Base-by-base conservation (phyloP, 768 basidiomycete genomes). In the Mycena metata region DNA sequence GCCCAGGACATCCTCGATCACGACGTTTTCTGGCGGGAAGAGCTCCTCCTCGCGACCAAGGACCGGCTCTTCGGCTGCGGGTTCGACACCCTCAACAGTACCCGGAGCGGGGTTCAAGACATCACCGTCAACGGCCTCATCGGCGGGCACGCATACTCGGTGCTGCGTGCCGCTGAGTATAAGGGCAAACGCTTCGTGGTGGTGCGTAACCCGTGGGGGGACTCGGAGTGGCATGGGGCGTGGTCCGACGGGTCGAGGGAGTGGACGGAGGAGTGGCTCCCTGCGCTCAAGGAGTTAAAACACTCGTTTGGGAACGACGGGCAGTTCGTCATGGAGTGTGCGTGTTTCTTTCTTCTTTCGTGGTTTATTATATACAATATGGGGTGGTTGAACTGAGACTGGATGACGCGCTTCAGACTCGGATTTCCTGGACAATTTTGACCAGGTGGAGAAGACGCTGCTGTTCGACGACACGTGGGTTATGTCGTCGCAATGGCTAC, bases 1-100 rank as follows among this genome's bases (percentile, higher is more conserved):
- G 66, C 39, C 3, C 60, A 82, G 80, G 84, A 85, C 63, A 86
- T 89, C 50, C 79, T 88, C 39, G 82, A 87, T 59, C 73, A 72
- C 1, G 83, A 88, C 65, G 75, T 79, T 11, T 89, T 88, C 75
- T 89, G 87, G 88, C 78, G 78, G 7, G 83, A 88, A 54, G 88
- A 89, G 69, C 81, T 89, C 21, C 74, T 82, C 12, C 81, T 77
- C 35, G 86, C 84, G 5, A 86, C 85, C 67, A 76, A 83, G 54
- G 87, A 88, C 69, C 82, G 86, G 8, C 79, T 88, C 5, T 88
- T 89, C 67, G 85, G 84, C 2, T 88, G 87, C 69, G 83, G 82
- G 52, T 86, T 87, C 70, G 78, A 83, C 64, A 72, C 67, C 24
- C 74, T 83, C 47, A 75, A 78, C 60, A 73, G 69, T 49, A 75